Percentiles rank a stretch among this genome's conserved stretches.
phyloP scores from a whole-genome alignment of 2,329 filamentous ascomycete species.

The Clarireedia monteithiana region DNA sequence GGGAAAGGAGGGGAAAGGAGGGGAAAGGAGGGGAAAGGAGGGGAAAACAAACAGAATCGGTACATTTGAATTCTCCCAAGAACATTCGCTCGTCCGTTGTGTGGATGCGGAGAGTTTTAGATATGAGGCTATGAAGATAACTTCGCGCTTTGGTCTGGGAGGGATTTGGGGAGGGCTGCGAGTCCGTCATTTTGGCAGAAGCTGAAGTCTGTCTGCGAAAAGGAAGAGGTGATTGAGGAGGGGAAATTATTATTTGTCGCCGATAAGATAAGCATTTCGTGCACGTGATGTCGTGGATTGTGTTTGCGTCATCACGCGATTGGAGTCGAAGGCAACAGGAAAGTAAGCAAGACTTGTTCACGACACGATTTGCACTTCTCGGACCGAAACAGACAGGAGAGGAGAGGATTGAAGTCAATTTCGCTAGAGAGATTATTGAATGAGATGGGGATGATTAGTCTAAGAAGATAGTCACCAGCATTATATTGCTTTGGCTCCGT shows the following conservation, averaged over 20 bases:
- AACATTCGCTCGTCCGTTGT: conserved; percentile 83
- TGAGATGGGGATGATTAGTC: background rate
- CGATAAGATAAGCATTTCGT: conserved; percentile 10
- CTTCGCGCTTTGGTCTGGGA: conserved; percentile 41
- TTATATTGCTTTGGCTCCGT: no score
- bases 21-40: background rate
- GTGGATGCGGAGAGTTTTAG: conserved; percentile 70
- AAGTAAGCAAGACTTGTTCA: background rate
- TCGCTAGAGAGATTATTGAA: no score
- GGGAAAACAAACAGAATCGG: conserved; percentile 62
- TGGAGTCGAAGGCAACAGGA: background rate
- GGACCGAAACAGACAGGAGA: no score
- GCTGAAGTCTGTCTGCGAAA: background rate
- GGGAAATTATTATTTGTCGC: background rate
- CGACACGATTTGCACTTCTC: no score
- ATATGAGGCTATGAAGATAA: conserved; percentile 60
- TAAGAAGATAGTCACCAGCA: no score
- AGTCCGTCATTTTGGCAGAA: background rate
- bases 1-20: background rate
- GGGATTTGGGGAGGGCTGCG: background rate
- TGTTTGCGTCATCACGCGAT: conserved; percentile 7
- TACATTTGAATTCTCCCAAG: conserved; percentile 87
- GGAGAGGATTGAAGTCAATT: background rate
- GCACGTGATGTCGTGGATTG: conserved; percentile 6
- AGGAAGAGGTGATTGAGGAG: background rate